phyloP scores from a whole-genome alignment of 805 yeast genomes.

The Wickerhamomyces alni region DNA sequence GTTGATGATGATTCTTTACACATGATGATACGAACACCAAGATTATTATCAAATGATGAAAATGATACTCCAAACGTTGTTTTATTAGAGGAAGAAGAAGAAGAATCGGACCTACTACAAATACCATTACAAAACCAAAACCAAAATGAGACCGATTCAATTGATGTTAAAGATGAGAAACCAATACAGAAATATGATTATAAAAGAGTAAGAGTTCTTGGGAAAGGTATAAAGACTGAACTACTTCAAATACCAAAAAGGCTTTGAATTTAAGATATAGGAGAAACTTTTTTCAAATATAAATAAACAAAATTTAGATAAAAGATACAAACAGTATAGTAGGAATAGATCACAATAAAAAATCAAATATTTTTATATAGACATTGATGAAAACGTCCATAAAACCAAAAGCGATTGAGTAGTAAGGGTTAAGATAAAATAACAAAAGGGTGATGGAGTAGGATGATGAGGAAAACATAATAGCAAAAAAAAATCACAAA shows the following conservation, averaged over 20 bases:
- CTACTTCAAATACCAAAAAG: slow-evolving; percentile 12
- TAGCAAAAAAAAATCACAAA: no score
- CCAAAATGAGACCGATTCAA: slow-evolving; percentile 13
- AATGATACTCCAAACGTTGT: neutral
- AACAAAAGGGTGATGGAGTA: no score
- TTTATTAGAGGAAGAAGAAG: slow-evolving; percentile 11
- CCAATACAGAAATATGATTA: slow-evolving; percentile 16
- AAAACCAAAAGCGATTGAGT: no score
- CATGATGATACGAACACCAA: slow-evolving; percentile 13
- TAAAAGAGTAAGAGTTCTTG: slow-evolving; percentile 8
- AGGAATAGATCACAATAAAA: neutral
- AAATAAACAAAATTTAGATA: neutral
- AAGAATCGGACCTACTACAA: no score
- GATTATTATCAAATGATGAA: slow-evolving; percentile 1
- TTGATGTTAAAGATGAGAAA: slow-evolving; percentile 18
- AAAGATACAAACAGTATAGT: neutral
- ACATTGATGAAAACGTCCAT: no score
- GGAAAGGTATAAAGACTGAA: slow-evolving; percentile 16
- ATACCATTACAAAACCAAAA: no score
- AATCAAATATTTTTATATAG: no score
- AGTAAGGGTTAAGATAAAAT: no score
- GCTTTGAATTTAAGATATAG: neutral
- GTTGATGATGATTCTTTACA: neutral
- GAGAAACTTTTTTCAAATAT: neutral
- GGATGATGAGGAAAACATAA: no score